These are phyloP conservation scores for Ophiostoma fasciatum DNA, from an alignment of 2,329 filamentous ascomycete genomes.

Conservation along the genomic window DNA sequence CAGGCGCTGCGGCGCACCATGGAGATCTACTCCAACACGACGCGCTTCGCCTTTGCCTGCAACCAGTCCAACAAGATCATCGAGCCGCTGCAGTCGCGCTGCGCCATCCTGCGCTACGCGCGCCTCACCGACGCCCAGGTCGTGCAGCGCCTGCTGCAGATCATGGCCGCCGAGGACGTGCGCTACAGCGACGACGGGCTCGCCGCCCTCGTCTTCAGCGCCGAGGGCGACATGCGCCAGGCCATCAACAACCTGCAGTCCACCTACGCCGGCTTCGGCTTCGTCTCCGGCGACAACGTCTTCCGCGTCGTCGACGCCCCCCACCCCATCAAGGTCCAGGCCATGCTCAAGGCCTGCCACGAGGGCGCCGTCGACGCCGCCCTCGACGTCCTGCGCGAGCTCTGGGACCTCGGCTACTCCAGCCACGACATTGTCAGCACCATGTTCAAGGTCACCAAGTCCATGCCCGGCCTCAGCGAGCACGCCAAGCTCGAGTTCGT, in stretches of 20 bases:
- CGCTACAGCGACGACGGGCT: slow-evolving; percentile 85
- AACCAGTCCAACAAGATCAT: slow-evolving; percentile 99
- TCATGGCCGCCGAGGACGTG: slow-evolving; percentile 84
- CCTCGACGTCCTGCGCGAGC: slow-evolving; percentile 70
- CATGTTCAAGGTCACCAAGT: slow-evolving; percentile 98
- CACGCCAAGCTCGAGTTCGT: slow-evolving; percentile 96
- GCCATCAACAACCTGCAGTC: slow-evolving; percentile 98
- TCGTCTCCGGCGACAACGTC: slow-evolving; percentile 95
- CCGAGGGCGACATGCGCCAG: slow-evolving; percentile 97
- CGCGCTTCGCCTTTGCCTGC: slow-evolving; percentile 93
- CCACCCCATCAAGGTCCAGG: slow-evolving; percentile 95
- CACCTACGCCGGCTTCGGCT: slow-evolving; percentile 83
- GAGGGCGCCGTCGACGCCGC: slow-evolving; percentile 83
- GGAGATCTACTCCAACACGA: slow-evolving; percentile 97
- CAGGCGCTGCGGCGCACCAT: slow-evolving; percentile 90
- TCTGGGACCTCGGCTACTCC: slow-evolving; percentile 94
- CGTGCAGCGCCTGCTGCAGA: slow-evolving; percentile 78
- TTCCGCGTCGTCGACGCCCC: slow-evolving; percentile 96
- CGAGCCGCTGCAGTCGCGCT: slow-evolving; percentile 93
- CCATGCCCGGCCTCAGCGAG: slow-evolving; percentile 79
- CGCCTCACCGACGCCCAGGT: slow-evolving; percentile 86
- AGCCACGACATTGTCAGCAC: slow-evolving; percentile 98
- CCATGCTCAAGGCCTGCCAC: slow-evolving; percentile 94
- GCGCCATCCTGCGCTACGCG: slow-evolving; percentile 87
- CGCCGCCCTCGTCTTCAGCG: slow-evolving; percentile 90